phyloP scores from a whole-genome alignment of 176 grass and related monocot genomes.

The Chloris gayana region DNA sequence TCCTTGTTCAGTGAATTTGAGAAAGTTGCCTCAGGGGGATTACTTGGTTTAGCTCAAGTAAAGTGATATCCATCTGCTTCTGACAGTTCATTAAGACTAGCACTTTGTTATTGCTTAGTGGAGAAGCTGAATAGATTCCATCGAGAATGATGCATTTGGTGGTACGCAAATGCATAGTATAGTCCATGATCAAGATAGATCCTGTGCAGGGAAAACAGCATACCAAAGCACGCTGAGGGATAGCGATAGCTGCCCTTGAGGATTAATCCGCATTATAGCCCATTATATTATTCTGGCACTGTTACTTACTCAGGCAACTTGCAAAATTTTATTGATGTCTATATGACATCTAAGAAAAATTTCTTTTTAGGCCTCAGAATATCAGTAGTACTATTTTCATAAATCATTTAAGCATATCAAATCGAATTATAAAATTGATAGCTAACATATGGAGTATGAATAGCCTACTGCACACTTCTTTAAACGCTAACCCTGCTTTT shows the following conservation, averaged over 20 bases:
- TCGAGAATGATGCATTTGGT: not conserved
- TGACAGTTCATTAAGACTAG: not conserved
- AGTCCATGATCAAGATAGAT: not conserved
- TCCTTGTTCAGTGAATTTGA: not conserved
- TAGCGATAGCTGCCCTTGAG: not conserved
- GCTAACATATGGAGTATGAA: not conserved
- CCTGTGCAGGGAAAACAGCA: not conserved
- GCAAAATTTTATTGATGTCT: no score
- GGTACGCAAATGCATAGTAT: not conserved
- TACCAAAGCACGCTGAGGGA: not conserved
- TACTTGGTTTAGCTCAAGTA: not conserved
- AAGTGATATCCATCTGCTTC: not conserved
- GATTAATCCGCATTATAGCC: no score
- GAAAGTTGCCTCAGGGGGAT: not conserved
- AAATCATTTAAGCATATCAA: not conserved
- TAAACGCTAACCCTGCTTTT: no score
- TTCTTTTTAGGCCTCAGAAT: no score
- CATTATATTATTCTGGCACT: not conserved
- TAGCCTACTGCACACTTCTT: no score
- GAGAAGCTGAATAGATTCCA: not conserved
- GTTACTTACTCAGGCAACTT: no score
- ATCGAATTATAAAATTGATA: not conserved
- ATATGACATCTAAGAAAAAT: not conserved
- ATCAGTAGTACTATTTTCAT: no score
- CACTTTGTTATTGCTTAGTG: constrained; percentile 4